Base-by-base conservation (phyloP, 2,329 filamentous ascomycete species). In the Pseudogymnoascus sp. region DNA sequence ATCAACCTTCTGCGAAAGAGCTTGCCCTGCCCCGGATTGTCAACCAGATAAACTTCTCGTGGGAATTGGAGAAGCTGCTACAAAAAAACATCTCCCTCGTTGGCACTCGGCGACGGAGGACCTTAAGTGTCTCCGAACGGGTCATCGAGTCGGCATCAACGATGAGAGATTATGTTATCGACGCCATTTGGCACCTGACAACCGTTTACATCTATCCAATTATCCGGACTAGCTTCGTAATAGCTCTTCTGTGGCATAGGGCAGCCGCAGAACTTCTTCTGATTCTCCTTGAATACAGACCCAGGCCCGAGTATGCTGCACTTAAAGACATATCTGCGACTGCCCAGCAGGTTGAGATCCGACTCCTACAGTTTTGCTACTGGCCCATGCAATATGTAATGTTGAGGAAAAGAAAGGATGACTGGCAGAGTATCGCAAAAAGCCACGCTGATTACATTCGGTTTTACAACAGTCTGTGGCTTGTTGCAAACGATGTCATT, bases 401-500 rank as follows among this genome's bases (percentile, higher is more conserved):
- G 15, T 77, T 99, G 57, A 88, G 93, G n/a, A 87, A 90, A 72
- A 83, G 93, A 40, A 96, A 96, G 73, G 87, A 88, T 67, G 91
- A 96, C 70, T 97, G 95, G 93, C 90, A 92, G 64, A 97, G 93
- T 74, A 89, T 97, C 63, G 97, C 93, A 0, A 95, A 89, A 59
- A 96, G 89, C 70, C 93, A 99, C 75, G 91, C 93, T 0, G 95
- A 99, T 75, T 99, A 99, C 74, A 99, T 99, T 68, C 89, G 95
- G 15, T 99, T 99, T 76, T 99, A 97, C 78, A 99, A 99, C 75
- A 97, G 92, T 71, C 80, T 99, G 4, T 99, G 95, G 95, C 88
- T 99, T 8, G 95, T 99, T 21, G 93, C 93, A 31, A 99, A 99
- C 77, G 95, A 99, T 77, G 89, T 99, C 57, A 99, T 99, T 68